phyloP scores from a whole-genome alignment of 768 basidiomycete genomes.

The Phaeotremella fagi region DNA sequence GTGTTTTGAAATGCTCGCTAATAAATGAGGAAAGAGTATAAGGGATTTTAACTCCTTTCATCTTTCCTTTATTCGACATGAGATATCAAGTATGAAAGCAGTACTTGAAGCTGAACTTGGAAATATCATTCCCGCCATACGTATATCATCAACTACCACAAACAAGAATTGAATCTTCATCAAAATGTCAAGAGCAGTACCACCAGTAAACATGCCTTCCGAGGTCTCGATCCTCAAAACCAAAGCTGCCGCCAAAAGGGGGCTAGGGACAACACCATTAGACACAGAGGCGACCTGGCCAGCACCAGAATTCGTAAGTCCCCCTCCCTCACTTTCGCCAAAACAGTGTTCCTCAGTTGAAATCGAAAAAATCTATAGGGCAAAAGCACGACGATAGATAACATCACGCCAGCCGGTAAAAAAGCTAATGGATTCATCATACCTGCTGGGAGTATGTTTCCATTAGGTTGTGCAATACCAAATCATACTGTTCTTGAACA shows the following conservation, averaged over 20 bases:
- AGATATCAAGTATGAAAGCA: no score
- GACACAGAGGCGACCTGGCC: constrained; percentile 38
- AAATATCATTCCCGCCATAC: no score
- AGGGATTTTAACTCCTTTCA: no score
- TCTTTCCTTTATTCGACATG: no score
- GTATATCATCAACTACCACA: no score
- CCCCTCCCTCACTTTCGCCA: not conserved
- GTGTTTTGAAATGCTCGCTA: no score
- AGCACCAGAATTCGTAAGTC: constrained; percentile 40
- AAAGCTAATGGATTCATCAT: constrained; percentile 29
- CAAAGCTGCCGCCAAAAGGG: constrained; percentile 35
- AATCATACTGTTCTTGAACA: constrained; percentile 23
- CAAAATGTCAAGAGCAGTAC: constrained; percentile 1
- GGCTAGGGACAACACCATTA: constrained; percentile 11
- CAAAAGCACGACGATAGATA: constrained; percentile 30
- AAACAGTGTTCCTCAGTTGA: not conserved
- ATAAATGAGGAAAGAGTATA: no score
- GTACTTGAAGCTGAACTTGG: no score
- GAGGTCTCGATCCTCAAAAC: constrained; percentile 41
- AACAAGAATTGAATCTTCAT: no score
- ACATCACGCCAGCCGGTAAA: constrained; percentile 27
- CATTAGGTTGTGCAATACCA: constrained; percentile 33
- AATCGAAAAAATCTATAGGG: constrained; percentile 12
- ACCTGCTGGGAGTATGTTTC: constrained; percentile 42
- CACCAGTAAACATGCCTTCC: constrained; percentile 24